Conservation (phyloP, 1,139 yeast genomes). For the Candida labiduridarum region DNA sequence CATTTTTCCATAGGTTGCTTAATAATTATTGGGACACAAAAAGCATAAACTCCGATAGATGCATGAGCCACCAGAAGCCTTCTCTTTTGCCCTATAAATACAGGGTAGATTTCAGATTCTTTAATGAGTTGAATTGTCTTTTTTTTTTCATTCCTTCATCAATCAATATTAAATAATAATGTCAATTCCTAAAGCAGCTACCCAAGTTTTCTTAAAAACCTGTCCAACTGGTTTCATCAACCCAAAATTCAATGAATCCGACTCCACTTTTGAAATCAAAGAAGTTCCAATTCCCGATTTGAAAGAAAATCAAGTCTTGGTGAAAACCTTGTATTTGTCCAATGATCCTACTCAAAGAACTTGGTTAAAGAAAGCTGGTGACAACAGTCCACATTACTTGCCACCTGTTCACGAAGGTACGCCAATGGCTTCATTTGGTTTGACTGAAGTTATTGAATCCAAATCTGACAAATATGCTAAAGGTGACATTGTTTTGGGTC, state of each 20-base stretch:
- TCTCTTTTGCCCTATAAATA: not conserved
- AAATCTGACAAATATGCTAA: slow-evolving; percentile 34
- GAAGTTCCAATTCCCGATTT: slow-evolving; percentile 21
- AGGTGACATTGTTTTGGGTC: slow-evolving; percentile 46
- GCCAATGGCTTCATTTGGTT: slow-evolving; percentile 51
- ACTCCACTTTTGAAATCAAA: slow-evolving; percentile 26
- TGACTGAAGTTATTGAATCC: slow-evolving; percentile 52
- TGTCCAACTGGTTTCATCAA: slow-evolving; percentile 21
- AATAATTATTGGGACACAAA: slow-evolving; percentile 1
- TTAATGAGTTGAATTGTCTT: not conserved
- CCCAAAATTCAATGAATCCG: slow-evolving; percentile 18
- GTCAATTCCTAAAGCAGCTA: slow-evolving; percentile 14
- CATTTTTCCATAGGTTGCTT: not conserved
- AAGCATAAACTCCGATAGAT: slow-evolving; percentile 1
- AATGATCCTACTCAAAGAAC: slow-evolving; percentile 70
- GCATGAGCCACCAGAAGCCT: not conserved
- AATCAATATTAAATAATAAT: slow-evolving; percentile 1
- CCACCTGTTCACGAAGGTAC: slow-evolving; percentile 51
- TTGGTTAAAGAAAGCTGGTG: slow-evolving; percentile 53
- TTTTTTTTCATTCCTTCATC: not conserved
- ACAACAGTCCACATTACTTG: slow-evolving; percentile 46
- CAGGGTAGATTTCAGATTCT: not conserved
- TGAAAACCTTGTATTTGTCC: slow-evolving; percentile 53
- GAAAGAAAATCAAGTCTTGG: slow-evolving; percentile 46
- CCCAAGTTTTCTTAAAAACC: slow-evolving; percentile 19